Evolutionary conservation across 192 early-diverging fungal species (phyloP).

Genomic region (Entomortierella beljakovae): DNA sequence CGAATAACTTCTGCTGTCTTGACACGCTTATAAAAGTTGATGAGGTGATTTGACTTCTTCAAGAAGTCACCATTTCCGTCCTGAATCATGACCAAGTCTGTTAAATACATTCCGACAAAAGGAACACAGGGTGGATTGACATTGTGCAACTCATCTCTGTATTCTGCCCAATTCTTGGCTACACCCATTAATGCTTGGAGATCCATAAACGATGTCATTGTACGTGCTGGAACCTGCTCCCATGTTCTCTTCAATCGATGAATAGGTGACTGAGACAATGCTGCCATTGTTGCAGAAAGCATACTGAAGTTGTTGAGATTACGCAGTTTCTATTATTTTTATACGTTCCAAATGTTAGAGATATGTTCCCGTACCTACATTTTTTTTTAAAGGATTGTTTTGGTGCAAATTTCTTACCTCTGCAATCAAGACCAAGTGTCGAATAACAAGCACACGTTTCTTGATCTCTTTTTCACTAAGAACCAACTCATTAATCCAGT

Average conservation of each 20-base stretch:
- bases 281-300: slow-evolving; percentile 91
- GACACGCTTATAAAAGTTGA: slow-evolving; percentile 94
- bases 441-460: slow-evolving; percentile 81
- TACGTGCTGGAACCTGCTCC: slow-evolving; percentile 76
- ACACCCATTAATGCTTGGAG: slow-evolving; percentile 88
- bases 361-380: too few relatives aligned
- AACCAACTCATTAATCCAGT: slow-evolving; percentile 90
- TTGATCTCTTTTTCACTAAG: slow-evolving; percentile 85
- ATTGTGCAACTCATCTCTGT: slow-evolving; percentile 86
- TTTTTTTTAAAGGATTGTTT: not conserved
- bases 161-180: slow-evolving; percentile 86
- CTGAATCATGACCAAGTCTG: slow-evolving; percentile 95
- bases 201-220: slow-evolving; percentile 70
- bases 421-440: slow-evolving; percentile 89
- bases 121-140: slow-evolving; percentile 90
- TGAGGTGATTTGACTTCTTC: slow-evolving; percentile 69
- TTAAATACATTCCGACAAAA: slow-evolving; percentile 83
- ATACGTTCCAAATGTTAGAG: too few relatives aligned
- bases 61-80: slow-evolving; percentile 90
- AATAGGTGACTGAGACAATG: slow-evolving; percentile 90
- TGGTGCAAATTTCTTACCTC: slow-evolving; percentile 49
- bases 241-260: slow-evolving; percentile 93
- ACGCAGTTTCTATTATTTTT: slow-evolving; percentile 45
- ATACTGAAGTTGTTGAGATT: slow-evolving; percentile 96
- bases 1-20: slow-evolving; percentile 93